Base-by-base conservation (phyloP, 2,329 filamentous ascomycete species). In the Teratosphaeria pseudoeucalypti region DNA sequence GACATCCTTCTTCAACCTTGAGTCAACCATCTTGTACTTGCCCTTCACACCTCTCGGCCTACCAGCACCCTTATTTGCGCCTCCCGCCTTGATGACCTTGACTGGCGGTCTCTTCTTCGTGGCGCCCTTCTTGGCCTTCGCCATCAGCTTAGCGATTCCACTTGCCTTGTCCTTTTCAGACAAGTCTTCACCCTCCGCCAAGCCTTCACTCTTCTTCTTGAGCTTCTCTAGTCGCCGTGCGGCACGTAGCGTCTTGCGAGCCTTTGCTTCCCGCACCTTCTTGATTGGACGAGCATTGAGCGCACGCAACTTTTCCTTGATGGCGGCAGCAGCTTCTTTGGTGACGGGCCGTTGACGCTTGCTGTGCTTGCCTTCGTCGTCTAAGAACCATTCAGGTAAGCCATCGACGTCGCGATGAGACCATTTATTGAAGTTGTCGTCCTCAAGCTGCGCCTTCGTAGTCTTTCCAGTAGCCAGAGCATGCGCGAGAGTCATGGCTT, bases 221-320 rank as follows among this genome's bases (percentile, higher is more conserved):
- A 99, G 79, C 78, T 96, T 96, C 82, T 99, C 94, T 34, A 99
- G 77, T 60, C 84, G 83, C 75, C 95, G 89, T 0, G 90, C 92
- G 9, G 92, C 86, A 82, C 95, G 95, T 76, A 96, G 87, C 79
- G 96, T 97, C 85, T 99, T 99, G 61, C 94, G 83, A 39, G 92
- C 92, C 77, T 95, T 92, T 27, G 94, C 94, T 76, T 99, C 94
- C 67, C 89, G 88, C 34, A 99, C 94, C 80, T 99, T 99, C 82
- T 99, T 99, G 83, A 97, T 97, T 0, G 94, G 94, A 34, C 94
- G 85, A 7, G 92, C 94, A 73, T 99, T 97, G 68, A 95, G 83
- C 0, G 94, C 92, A 34, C 92, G 88, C 71, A 89, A 73, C 77
- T 99, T 99, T 71, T 96, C 92, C 74, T 94, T 92, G 78, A 99